Conservation (phyloP, 116 monocot genomes). For the Cymodocea nodosa region DNA sequence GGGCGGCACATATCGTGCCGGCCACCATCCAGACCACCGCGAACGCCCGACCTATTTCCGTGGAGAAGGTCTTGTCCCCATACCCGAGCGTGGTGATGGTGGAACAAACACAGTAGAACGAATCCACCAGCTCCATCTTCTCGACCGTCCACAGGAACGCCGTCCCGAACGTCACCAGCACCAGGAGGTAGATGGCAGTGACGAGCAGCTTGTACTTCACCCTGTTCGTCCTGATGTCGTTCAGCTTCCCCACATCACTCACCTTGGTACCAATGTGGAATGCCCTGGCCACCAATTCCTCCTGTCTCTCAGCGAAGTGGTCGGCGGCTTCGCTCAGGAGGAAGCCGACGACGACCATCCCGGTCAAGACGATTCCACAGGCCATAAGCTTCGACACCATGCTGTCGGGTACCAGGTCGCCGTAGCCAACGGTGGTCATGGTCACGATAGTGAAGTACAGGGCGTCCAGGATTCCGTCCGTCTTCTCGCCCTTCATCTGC, state of each 20-base stretch:
- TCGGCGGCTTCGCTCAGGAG: conserved; percentile 71
- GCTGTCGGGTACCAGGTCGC: conserved; percentile 78
- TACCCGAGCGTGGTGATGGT: conserved; percentile 95
- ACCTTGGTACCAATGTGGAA: conserved; percentile 29
- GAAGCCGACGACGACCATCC: conserved; percentile 70
- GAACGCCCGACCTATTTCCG: conserved; percentile 50
- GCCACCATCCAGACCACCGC: conserved; percentile 78
- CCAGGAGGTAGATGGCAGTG: conserved; percentile 17
- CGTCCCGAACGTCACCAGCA: conserved; percentile 36
- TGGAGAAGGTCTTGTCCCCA: conserved; percentile 94
- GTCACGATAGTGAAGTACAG: conserved; percentile 90
- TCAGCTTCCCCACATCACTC: conserved; percentile 28
- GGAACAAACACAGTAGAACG: conserved; percentile 93
- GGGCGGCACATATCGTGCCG: conserved; percentile 57
- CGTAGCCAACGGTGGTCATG: conserved; percentile 95
- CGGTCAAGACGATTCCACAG: conserved; percentile 67
- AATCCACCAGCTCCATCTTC: conserved; percentile 54
- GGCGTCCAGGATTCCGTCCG: conserved; percentile 61
- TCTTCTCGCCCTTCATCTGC: conserved; percentile 61
- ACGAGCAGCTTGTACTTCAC: conserved; percentile 50
- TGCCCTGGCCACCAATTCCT: conserved; percentile 52
- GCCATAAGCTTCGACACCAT: conserved; percentile 58
- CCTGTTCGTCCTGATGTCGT: conserved; percentile 43
- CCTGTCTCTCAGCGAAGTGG: conserved; percentile 86
- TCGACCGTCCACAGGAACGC: conserved; percentile 52